Evolutionary conservation across 2,329 filamentous ascomycete genomes (phyloP), one percentile per base, ranked within the genome.

Genomic region (Epichloe uncinata): DNA sequence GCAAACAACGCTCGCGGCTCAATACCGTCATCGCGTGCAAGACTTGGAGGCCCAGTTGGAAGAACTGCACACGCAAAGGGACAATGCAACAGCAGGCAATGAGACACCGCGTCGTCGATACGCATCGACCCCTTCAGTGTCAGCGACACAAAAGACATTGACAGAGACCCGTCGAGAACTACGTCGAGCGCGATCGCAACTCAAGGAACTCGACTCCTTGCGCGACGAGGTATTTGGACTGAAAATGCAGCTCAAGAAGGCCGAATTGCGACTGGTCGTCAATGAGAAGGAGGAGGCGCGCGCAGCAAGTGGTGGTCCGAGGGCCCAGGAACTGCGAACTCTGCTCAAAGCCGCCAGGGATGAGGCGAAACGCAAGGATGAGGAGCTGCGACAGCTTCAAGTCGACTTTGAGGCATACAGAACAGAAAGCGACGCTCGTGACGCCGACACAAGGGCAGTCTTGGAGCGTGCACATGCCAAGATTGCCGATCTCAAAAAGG

Each of bases 21-120:
- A 81, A 54, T 82, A 83, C 62, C 73, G 74, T 53, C 69, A 71
- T 30, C 77, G 77, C 49, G 77, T 82, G 8, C 73, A 78, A 52
- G 76, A 82, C 53, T 67, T 84, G 49, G 77, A 81, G 51, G 64
- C 65, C 3, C 63, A 74, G 55, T 65, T 75, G 15, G 73, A 69
- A 51, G 69, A 70, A 2, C 56, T 66, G 18, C 57, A 65, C 51
- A 61, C 56, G 37, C 68, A 65, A 8, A 63, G 63, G 22, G 66
- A 68, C 34, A 63, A 67, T 2, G 62, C 61, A 16, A 56, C 40
- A 18, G n/a, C 55, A 12, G 62, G 61, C 37, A 56, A 58, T 11
- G 62, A 61, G 13, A 57, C 54, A n/a, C 62, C 61, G 15, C 65
- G 62, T 20, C 66, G 64, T 40, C 64, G 66, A 20, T 64, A 68